A percentile compares a stretch with the other conserved stretches of the same genome.
These are phyloP conservation scores for Rhizopus microsporus DNA, from an alignment of 371 early-diverging fungal species.

Conservation along the genomic window DNA sequence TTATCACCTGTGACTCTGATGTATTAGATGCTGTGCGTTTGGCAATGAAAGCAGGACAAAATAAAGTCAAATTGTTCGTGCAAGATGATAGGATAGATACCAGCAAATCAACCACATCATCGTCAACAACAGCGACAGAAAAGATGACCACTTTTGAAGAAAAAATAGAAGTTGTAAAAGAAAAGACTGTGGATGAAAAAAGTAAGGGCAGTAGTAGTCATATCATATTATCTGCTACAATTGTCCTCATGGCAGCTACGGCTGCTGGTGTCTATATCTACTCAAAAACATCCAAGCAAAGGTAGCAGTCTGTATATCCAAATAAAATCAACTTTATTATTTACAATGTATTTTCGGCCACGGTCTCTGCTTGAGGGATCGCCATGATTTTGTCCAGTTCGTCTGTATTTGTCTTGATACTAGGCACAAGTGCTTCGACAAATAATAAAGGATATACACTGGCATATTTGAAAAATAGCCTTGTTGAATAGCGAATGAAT, in stretches of 20 bases:
- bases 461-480: constrained; percentile 58
- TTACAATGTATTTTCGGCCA: background rate
- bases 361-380: background rate
- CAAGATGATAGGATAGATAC: constrained; percentile 33
- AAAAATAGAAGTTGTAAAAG: no score
- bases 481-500: constrained; percentile 54
- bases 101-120: background rate
- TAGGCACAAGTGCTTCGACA: constrained; percentile 52
- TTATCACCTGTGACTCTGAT: constrained; percentile 75
- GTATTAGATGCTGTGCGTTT: constrained; percentile 78
- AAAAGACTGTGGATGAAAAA: no score
- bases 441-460: constrained; percentile 59
- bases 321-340: background rate
- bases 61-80: constrained; percentile 71
- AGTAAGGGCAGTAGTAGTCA: no score
- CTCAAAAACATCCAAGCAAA: no score
- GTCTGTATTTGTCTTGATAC: constrained; percentile 7
- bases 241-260: no score
- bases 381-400: background rate
- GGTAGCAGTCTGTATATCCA: no score
- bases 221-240: no score
- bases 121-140: background rate
- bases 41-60: constrained; percentile 68
- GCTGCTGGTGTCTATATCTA: no score
- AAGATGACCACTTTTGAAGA: background rate